These are phyloP conservation scores for Colletotrichum higginsianum DNA, from an alignment of 2,329 filamentous ascomycete species.

Conservation along the genomic window DNA sequence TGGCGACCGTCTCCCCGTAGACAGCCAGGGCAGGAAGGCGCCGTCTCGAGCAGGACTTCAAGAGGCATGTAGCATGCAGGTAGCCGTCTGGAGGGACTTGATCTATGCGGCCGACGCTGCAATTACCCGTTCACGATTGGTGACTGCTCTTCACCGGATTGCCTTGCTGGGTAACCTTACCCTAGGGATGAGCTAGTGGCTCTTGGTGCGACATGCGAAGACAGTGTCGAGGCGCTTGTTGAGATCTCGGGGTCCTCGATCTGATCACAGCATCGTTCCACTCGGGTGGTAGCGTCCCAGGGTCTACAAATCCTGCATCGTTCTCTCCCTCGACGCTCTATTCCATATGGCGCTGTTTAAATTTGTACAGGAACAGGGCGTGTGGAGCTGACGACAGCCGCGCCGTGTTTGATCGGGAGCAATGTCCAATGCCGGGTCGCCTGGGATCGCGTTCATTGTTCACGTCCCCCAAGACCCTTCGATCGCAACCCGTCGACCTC, in stretches of 20 bases:
- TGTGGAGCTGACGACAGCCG: neutral
- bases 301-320: conserved; percentile 21
- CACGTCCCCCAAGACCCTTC: neutral
- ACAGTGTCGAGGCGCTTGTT: conserved; percentile 5
- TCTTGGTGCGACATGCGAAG: conserved; percentile 21
- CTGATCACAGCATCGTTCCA: conserved; percentile 38
- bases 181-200: neutral
- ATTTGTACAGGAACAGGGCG: neutral
- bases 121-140: neutral
- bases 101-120: conserved; percentile 1
- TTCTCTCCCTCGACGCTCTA: neutral
- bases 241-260: conserved; percentile 20
- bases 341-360: neutral
- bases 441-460: neutral
- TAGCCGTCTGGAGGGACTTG: conserved; percentile 9
- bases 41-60: neutral
- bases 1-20: neutral
- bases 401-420: conserved; percentile 1
- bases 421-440: neutral
- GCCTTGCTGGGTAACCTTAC: neutral
- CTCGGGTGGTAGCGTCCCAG: conserved; percentile 24
- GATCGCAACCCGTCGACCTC: neutral
- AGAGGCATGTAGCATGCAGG: conserved; percentile 20
- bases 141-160: conserved; percentile 16
- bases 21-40: neutral